Evolutionary conservation across 768 basidiomycete species (phyloP).

Genomic region (Russula brevipes): DNA sequence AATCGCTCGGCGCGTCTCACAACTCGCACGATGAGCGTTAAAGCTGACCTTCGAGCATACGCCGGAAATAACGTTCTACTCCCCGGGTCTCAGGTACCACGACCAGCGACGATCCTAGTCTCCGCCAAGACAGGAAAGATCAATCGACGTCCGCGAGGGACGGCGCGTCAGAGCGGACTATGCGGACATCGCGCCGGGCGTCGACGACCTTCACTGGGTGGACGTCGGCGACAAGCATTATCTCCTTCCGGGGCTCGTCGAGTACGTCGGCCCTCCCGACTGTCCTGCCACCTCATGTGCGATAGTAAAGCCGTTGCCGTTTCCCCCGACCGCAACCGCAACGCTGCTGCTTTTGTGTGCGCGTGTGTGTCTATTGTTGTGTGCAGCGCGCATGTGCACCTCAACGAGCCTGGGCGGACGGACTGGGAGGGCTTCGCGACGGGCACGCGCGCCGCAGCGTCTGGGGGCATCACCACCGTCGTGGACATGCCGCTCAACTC

Average conservation of each 20-base stretch:
- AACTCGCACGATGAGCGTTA: conserved; percentile 5
- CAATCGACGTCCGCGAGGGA: conserved; percentile 30
- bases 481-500: conserved; percentile 99
- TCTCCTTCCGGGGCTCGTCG: conserved; percentile 52
- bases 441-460: conserved; percentile 84
- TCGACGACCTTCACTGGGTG: conserved; percentile 29
- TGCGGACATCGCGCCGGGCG: conserved; percentile 24
- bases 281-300: background rate
- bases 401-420: conserved; percentile 90
- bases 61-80: conserved; percentile 29
- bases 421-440: conserved; percentile 94
- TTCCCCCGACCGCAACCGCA: background rate
- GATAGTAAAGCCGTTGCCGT: background rate
- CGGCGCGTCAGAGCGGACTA: conserved; percentile 24
- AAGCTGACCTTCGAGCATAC: conserved; percentile 5
- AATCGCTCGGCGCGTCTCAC: too few relatives aligned
- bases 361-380: background rate
- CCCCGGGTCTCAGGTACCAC: conserved; percentile 26
- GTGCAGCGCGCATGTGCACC: conserved; percentile 79
- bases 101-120: conserved; percentile 41
- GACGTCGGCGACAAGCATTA: conserved; percentile 37
- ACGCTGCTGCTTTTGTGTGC: too few relatives aligned
- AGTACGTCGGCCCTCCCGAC: conserved; percentile 36
- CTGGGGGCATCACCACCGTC: conserved; percentile 92
- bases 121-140: conserved; percentile 40